Evolutionary conservation across 805 yeast genomes (phyloP).

Genomic region (Kurtzmaniella fragi): DNA sequence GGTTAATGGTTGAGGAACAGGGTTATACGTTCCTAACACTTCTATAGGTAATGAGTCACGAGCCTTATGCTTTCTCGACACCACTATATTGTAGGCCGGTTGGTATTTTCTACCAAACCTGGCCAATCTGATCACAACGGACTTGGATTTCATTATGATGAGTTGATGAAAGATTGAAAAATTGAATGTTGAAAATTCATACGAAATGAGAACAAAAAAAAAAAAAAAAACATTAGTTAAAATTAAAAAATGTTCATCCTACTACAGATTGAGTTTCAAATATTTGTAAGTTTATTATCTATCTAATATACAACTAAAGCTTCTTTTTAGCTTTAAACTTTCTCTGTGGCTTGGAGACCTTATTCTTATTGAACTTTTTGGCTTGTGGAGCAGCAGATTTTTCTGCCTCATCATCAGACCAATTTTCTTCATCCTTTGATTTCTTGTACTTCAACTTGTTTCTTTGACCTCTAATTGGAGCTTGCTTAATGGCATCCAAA

Average conservation of each 20-base stretch:
- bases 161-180: background rate
- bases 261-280: too few species aligned
- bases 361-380: conserved; percentile 15
- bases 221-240: background rate
- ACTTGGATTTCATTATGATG: conserved; percentile 7
- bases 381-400: conserved; percentile 7
- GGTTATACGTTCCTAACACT: conserved; percentile 91
- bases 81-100: conserved; percentile 91
- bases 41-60: conserved; percentile 87
- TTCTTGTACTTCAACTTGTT: conserved; percentile 86
- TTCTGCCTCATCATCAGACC: conserved; percentile 38
- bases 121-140: conserved; percentile 84
- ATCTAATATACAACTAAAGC: conserved; percentile 27
- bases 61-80: conserved; percentile 70
- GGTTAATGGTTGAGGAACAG: conserved; percentile 66
- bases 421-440: conserved; percentile 45
- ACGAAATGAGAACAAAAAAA: background rate
- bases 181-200: background rate
- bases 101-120: conserved; percentile 86
- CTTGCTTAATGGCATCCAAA: conserved; percentile 87
- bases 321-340: conserved; percentile 58
- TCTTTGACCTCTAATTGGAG: conserved; percentile 90
- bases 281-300: too few species aligned
- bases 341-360: conserved; percentile 35
- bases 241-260: too few species aligned